Percentiles rank a stretch among this genome's conserved stretches.
phyloP scores from a whole-genome alignment of 805 yeast species.

The Metschnikowia orientalis region DNA sequence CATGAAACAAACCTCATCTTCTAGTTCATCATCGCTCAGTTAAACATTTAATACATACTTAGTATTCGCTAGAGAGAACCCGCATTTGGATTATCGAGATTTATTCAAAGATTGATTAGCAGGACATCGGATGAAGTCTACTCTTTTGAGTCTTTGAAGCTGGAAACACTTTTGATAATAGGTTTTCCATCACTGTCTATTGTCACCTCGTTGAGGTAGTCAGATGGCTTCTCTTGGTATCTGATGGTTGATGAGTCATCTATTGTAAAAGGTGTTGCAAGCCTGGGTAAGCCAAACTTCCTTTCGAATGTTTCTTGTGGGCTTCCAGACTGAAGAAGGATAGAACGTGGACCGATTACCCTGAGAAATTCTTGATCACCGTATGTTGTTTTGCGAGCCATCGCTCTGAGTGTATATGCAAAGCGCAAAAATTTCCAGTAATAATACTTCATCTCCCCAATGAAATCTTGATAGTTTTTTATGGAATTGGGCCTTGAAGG shows the following conservation, averaged over 20 bases:
- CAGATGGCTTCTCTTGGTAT: slow-evolving; percentile 27
- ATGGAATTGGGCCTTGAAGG: slow-evolving; percentile 13
- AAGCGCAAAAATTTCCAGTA: slow-evolving; percentile 10
- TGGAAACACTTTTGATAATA: slow-evolving; percentile 41
- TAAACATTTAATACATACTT: too few species aligned
- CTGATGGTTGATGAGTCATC: slow-evolving; percentile 14
- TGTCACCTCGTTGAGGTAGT: slow-evolving; percentile 46
- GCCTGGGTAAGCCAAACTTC: slow-evolving; percentile 9
- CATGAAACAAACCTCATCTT: slow-evolving; percentile 3
- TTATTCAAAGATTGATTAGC: too few species aligned
- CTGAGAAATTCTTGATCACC: slow-evolving; percentile 45
- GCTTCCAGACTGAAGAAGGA: slow-evolving; percentile 45
- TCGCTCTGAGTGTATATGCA: neutral
- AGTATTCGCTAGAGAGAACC: too few species aligned
- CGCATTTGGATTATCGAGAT: too few species aligned
- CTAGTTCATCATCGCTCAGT: slow-evolving; percentile 4
- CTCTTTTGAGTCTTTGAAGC: slow-evolving; percentile 36
- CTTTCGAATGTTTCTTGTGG: slow-evolving; percentile 16
- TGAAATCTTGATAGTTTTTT: slow-evolving; percentile 9
- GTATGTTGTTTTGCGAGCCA: slow-evolving; percentile 8
- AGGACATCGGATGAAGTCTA: too few species aligned
- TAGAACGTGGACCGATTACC: slow-evolving; percentile 51
- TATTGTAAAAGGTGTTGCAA: slow-evolving; percentile 10
- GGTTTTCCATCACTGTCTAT: slow-evolving; percentile 39
- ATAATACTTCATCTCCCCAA: slow-evolving; percentile 10